A percentile compares a stretch with the other conserved stretches of the same genome.
These are phyloP conservation scores for Phytophthora lateralis DNA, from an alignment of 352 stramenopile genomes.

Conservation along the genomic window DNA sequence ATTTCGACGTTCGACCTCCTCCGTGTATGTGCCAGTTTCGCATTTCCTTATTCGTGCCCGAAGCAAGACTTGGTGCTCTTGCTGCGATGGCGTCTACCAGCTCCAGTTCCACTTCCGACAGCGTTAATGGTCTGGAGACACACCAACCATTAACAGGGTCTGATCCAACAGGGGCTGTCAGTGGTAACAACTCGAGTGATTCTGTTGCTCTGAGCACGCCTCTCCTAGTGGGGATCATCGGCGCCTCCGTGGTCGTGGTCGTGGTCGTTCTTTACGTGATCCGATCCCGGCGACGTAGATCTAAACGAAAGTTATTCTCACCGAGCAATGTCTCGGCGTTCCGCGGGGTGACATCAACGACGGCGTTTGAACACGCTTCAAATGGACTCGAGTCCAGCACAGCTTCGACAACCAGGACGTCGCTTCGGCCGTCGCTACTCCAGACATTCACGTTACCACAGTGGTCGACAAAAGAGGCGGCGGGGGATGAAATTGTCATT, in stretches of 20 bases:
- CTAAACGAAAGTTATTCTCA: conserved; percentile 19
- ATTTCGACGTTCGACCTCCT: conserved; percentile 5
- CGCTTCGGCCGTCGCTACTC: conserved; percentile 16
- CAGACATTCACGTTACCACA: conserved; percentile 30
- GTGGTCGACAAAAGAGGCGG: conserved; percentile 1
- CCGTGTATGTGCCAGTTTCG: background rate
- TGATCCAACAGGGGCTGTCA: conserved; percentile 6
- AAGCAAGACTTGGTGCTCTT: conserved; percentile 6
- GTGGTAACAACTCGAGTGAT: background rate
- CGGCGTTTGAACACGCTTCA: conserved; percentile 8
- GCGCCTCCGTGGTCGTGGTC: conserved; percentile 16
- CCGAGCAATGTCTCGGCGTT: conserved; percentile 25
- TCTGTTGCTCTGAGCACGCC: conserved; percentile 10
- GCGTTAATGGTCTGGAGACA: conserved; percentile 1
- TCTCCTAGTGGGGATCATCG: conserved; percentile 21
- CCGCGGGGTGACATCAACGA: conserved; percentile 25
- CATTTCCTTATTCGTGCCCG: conserved; percentile 28
- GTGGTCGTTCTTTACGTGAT: conserved; percentile 25
- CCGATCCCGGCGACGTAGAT: conserved; percentile 10
- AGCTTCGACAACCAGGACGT: conserved; percentile 18
- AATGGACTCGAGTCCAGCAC: conserved; percentile 11
- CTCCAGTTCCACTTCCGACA: conserved; percentile 14
- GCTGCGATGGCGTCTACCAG: conserved; percentile 19
- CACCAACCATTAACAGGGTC: conserved; percentile 10
- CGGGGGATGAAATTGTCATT: conserved; percentile 8